Base-by-base conservation (phyloP, 108 stramenopile genomes). In the Cyclostephanos invisitatus region DNA sequence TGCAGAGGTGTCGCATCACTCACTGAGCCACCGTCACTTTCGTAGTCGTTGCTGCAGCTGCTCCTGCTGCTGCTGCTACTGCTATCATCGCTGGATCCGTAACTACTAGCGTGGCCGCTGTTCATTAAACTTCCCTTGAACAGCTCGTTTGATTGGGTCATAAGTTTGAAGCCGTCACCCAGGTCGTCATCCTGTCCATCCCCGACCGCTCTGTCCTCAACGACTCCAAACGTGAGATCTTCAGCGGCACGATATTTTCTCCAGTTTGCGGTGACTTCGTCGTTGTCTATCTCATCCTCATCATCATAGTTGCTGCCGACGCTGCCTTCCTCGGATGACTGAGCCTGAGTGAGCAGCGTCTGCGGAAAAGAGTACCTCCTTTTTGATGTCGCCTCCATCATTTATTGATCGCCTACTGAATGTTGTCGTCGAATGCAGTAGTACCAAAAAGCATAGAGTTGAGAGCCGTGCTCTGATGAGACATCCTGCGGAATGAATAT, bases 371-470 rank as follows among this genome's bases (percentile, higher is more conserved):
- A 17, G 60, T 47, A 8, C 37, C 37, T 36, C 1, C 35, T 10
- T 60, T 60, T 18, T 74, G 55, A 64, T 79, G 64, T 36, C 82
- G 32, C 48, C 60, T 54, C 53, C 53, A 15, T 54, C 44, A 46
- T 46, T 46, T 0, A 46, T 15, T 46, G 44, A 46, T 14, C 44
- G 44, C 44, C 44, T 3, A 46, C 44, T 46, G 3, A 46, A 15
- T 46, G 44, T 46, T 46, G 44, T 46, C 44, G 44, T 46, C 15
- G 14, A 46, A 46, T 15, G 44, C 44, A 14, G 17, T 15, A 46
- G 44, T 14, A 15, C 12, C 14, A 46, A 46, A 0, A 46, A 15
- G 17, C 44, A 15, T 46, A 46, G 14, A 15, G 44, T 15, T 11
- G 12, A 2, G 44, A 46, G 15, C 44, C 2, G 11, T 3, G 40